Evolutionary conservation across 371 early-diverging fungal species (phyloP), one percentile per base, ranked within the genome.

Genomic region (Zancudomyces culisetae): DNA sequence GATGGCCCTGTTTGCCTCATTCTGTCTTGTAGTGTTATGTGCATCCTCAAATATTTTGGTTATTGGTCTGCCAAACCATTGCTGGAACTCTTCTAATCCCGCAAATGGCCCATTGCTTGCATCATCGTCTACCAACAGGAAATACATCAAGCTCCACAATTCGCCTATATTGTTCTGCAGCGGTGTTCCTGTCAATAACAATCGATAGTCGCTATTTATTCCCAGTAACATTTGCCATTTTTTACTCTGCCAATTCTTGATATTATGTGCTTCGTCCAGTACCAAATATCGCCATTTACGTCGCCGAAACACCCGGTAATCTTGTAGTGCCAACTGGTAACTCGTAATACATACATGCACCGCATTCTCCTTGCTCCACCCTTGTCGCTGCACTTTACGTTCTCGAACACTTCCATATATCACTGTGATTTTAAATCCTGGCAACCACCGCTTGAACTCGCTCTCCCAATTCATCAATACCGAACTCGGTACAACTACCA

Each of bases 401-500:
- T 69, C 63, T 2, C 81, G 79, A 42, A 77, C 79, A 26, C 66
- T 72, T 45, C 90, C 87, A 62, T 83, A 85, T 69, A 88, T 88
- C 0, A 85, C 74, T 60, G 87, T 60, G 30, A 87, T 79, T 53
- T 82, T 85, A 70, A 90, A 81, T 1, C 81, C 85, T 0, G 90
- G 90, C 19, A 81, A 64, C 90, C 92, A 97, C 42, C 81, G 80
- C 54, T 84, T 81, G 68, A 95, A 87, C 58, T 94, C 96, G 69
- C 80, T 80, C 60, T 84, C 83, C 96, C 96, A 97, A 66, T 95
- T 96, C 20, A 86, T 70, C 60, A 95, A 76, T n/a, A 90, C 91
- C 49, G 82, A 80, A 0, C 91, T 85, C 13, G 98, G 98, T 8
- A 90, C 93, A 13, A 97, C 83, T 28, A 90, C 75, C 49, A 90